These are phyloP conservation scores for Chrysanthemum lavandulifolium DNA, from an alignment of 129 eudicot species.

Conservation along the genomic window DNA sequence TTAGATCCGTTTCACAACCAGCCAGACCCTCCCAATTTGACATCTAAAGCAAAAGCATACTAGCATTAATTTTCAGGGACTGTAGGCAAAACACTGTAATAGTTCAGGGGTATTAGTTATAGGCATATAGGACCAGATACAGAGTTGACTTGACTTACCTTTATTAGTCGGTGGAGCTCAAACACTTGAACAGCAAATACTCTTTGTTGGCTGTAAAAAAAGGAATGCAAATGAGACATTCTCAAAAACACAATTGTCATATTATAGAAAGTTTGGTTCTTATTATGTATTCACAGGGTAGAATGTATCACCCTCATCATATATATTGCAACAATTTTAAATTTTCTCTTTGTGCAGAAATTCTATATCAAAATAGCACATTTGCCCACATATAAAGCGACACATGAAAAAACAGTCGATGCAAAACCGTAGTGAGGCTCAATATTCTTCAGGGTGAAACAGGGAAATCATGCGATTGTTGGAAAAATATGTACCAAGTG, in stretches of 20 bases:
- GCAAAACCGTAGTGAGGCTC: not conserved
- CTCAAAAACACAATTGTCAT: slow-evolving; percentile 7
- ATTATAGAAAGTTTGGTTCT: not conserved
- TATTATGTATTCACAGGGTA: not conserved
- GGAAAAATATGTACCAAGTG: not conserved
- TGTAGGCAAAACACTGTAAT: not conserved
- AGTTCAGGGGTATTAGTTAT: not conserved
- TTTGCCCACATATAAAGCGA: not conserved
- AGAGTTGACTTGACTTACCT: slow-evolving; percentile 47
- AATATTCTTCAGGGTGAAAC: slow-evolving; percentile 1
- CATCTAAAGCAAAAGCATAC: not conserved
- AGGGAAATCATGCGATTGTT: not conserved
- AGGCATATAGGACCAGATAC: not conserved
- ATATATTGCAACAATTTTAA: not conserved
- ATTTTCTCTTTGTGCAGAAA: not conserved
- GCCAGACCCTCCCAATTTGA: not conserved
- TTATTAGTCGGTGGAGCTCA: slow-evolving; percentile 87
- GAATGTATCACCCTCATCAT: not conserved
- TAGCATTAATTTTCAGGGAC: not conserved
- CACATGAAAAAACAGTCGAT: not conserved
- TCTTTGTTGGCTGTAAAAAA: slow-evolving; percentile 82
- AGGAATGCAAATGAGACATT: slow-evolving; percentile 14
- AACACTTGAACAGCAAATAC: slow-evolving; percentile 96
- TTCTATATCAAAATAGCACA: no score
- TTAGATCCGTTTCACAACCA: no score